Base-by-base conservation (phyloP, 139 green algal genomes). In the Tetraselmis striata region DNA sequence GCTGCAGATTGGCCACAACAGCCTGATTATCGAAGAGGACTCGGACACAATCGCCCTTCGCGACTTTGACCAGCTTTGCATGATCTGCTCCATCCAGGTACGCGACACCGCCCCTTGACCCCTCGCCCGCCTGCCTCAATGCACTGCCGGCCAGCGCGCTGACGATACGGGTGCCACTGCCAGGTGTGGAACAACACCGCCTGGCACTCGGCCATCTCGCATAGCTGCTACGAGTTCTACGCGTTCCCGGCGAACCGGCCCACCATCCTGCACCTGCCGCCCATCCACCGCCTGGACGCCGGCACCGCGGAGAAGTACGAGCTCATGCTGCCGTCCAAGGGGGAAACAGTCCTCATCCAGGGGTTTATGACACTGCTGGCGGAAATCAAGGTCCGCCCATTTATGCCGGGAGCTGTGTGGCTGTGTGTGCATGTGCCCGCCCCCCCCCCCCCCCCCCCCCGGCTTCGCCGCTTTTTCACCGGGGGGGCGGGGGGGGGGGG, bases 281-380 rank as follows among this genome's bases (percentile, higher is more conserved):
- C 74, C 23, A n/a, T 77, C 2, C 25, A 77, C 74, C 25, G 25
- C 26, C 74, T 28, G 5, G n/a, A 77, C n/a, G 74, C 25, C 74
- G 26, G 74, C 74, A 28, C 26, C 74, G 26, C n/a, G 5, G 74
- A 31, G 22, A 28, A 28, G 74, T 77, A 77, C 74, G 74, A 77
- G 74, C 26, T 77, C 5, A 77, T 77, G 74, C 74, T 77, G 26
- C 74, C 74, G 2, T n/a, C 74, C 23, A 77, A 77, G 74, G 74
- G 74, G 23, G 74, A 77, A 18, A 28, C 74, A 18, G 74, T 77
- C 2, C 26, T 77, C 25, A 77, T 77, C 25, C n/a, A 77, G 45
- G 45, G 45, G 11, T 67, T 67, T 67, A 67, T 67, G 45, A 67
- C 45, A 5, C 45, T 67, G 11, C 5, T 67, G 18, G 18, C 11